Evolutionary conservation across 768 basidiomycete genomes (phyloP).

Genomic region (Royoungia palumana): DNA sequence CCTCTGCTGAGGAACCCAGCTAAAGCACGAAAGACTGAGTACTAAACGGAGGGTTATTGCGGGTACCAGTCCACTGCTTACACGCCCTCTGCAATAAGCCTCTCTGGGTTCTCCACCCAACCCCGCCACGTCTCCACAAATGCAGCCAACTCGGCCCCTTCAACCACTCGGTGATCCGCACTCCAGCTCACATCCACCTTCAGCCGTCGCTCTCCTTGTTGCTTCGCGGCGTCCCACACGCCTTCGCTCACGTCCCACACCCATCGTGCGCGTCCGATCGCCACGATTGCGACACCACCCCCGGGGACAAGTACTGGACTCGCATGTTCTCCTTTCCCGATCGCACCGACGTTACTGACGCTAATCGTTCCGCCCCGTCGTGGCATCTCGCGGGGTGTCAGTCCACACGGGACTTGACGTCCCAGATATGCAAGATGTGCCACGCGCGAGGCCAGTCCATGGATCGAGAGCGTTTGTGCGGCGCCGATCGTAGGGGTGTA

Average conservation of each 20-base stretch:
- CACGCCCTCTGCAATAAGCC: slow-evolving; percentile 55
- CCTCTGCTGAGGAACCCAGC: too few relatives aligned
- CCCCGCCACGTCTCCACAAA: slow-evolving; percentile 84
- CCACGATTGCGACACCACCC: slow-evolving; percentile 83
- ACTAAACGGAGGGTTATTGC: too few relatives aligned
- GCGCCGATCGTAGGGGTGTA: slow-evolving; percentile 71
- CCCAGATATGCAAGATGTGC: slow-evolving; percentile 61
- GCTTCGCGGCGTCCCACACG: slow-evolving; percentile 16
- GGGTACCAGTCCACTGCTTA: too few relatives aligned
- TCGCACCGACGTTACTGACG: slow-evolving; percentile 77
- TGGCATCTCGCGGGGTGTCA: slow-evolving; percentile 69
- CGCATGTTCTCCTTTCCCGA: slow-evolving; percentile 70
- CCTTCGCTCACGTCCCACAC: slow-evolving; percentile 62
- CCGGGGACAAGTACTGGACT: slow-evolving; percentile 76
- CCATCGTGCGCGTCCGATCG: slow-evolving; percentile 76
- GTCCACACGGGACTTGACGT: slow-evolving; percentile 60
- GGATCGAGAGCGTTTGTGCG: slow-evolving; percentile 55
- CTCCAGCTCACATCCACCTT: slow-evolving; percentile 74
- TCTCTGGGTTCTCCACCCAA: slow-evolving; percentile 73
- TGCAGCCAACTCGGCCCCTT: slow-evolving; percentile 85
- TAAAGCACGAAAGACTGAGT: too few relatives aligned
- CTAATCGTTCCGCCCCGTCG: slow-evolving; percentile 74
- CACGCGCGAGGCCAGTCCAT: slow-evolving; percentile 58
- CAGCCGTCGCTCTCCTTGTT: slow-evolving; percentile 47
- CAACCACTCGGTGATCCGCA: slow-evolving; percentile 84